A percentile compares a stretch with the other conserved stretches of the same genome.
Conservation (phyloP, 495 filamentous ascomycete genomes). For the Staphylotrichum longicolle region DNA sequence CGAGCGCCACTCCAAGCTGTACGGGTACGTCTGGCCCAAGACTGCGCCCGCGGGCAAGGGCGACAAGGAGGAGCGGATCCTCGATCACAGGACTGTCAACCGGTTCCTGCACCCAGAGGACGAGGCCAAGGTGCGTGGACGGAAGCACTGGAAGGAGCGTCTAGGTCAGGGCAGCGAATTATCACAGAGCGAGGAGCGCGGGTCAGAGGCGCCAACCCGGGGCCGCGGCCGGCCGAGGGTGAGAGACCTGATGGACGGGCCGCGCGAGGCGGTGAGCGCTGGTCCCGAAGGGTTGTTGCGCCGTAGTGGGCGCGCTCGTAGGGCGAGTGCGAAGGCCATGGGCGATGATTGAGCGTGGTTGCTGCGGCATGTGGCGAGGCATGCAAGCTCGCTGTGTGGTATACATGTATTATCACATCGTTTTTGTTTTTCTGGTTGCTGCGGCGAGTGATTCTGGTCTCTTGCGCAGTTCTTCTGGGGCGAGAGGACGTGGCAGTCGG, state of each 20-base stretch:
- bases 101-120: constrained; percentile 66
- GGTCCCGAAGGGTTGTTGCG: constrained; percentile 7
- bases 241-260: background rate
- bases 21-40: constrained; percentile 94
- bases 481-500: too few species aligned
- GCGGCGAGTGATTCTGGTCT: too few species aligned
- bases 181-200: background rate
- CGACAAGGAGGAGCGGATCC: constrained; percentile 73
- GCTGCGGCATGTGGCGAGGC: too few species aligned
- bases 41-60: constrained; percentile 70
- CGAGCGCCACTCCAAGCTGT: constrained; percentile 92
- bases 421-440: too few species aligned
- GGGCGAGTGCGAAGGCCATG: constrained; percentile 29
- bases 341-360: constrained; percentile 5
- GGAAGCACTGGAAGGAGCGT: constrained; percentile 35
- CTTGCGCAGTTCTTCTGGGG: too few species aligned
- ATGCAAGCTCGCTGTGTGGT: background rate
- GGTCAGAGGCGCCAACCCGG: background rate
- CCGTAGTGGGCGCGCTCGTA: constrained; percentile 34
- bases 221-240: constrained; percentile 6
- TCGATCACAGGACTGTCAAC: constrained; percentile 71
- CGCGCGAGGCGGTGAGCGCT: too few species aligned
- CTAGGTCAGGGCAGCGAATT: constrained; percentile 6
- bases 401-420: background rate
- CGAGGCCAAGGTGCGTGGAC: constrained; percentile 55